Evolutionary conservation across 176 grass and related monocot species (phyloP).

Genomic region (Triticum urartu): DNA sequence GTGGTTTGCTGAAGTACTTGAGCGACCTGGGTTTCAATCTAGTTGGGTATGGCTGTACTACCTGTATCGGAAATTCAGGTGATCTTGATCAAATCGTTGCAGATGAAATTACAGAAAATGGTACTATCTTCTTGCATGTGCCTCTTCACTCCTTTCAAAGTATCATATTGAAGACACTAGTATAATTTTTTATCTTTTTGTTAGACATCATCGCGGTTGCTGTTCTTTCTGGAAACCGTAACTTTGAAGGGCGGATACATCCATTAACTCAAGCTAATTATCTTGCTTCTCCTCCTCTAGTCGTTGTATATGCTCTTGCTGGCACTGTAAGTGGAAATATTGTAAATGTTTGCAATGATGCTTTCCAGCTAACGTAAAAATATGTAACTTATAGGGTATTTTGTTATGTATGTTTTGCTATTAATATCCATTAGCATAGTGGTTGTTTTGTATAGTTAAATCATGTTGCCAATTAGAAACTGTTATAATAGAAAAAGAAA

Average conservation of each 20-base stretch:
- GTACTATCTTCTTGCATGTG: slow-evolving; percentile 11
- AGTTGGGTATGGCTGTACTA: slow-evolving; percentile 63
- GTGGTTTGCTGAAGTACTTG: slow-evolving; percentile 57
- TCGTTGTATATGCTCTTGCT: slow-evolving; percentile 58
- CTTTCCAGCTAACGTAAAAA: not conserved
- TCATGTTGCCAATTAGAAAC: not conserved
- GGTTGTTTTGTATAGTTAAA: not conserved
- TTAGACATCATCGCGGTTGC: slow-evolving; percentile 55
- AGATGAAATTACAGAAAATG: slow-evolving; percentile 53
- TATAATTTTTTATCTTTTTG: not conserved
- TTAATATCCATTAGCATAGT: not conserved
- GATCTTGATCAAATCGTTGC: slow-evolving; percentile 53
- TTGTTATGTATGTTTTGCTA: not conserved
- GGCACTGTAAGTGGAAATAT: slow-evolving; percentile 41
- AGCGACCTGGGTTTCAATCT: slow-evolving; percentile 52
- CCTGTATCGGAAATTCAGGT: slow-evolving; percentile 59
- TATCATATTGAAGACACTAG: not conserved
- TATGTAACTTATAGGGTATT: not conserved
- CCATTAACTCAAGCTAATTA: slow-evolving; percentile 66
- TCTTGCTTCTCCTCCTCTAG: slow-evolving; percentile 62
- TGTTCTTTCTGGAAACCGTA: slow-evolving; percentile 59
- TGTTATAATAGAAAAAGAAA: not conserved
- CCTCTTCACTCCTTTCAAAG: not conserved
- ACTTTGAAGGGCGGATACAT: slow-evolving; percentile 64
- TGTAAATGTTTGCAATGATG: not conserved